A percentile compares a stretch with the other conserved stretches of the same genome.
phyloP scores from a whole-genome alignment of 441 rosid genomes.

The Adansonia rubrostipa region DNA sequence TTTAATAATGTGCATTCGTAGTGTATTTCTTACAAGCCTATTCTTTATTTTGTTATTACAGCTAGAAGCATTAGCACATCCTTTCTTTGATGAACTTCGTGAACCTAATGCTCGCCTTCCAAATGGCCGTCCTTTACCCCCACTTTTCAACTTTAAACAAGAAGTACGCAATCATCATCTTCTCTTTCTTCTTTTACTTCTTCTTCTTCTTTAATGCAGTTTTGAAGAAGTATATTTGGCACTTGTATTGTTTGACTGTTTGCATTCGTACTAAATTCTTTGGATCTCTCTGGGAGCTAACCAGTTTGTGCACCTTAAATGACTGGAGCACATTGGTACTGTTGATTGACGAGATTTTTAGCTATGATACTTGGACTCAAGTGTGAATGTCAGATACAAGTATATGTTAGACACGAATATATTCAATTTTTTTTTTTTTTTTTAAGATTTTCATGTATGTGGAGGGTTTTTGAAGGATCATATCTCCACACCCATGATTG shows the following conservation, averaged over 20 bases:
- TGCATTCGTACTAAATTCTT: background rate
- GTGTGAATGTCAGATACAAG: no score
- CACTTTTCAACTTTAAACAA: conserved; percentile 60
- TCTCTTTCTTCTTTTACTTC: background rate
- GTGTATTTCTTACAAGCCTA: background rate
- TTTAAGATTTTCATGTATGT: no score
- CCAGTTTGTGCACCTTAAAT: background rate
- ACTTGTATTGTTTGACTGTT: background rate
- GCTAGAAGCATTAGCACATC: conserved; percentile 74
- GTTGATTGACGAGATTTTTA: background rate
- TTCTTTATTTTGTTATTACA: conserved; percentile 31
- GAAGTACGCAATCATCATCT: conserved; percentile 35
- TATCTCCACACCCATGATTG: no score
- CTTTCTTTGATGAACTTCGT: conserved; percentile 74
- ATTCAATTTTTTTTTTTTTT: no score
- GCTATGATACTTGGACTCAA: no score
- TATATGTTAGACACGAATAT: no score
- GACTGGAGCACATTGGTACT: background rate
- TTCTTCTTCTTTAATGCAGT: background rate
- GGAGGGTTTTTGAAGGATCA: no score
- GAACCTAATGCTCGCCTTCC: conserved; percentile 73
- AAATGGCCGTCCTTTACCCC: conserved; percentile 58
- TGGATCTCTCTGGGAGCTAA: background rate
- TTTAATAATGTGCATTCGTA: background rate
- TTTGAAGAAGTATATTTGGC: background rate